phyloP scores from a whole-genome alignment of 129 eudicot genomes.

The Oenanthe sinensis region DNA sequence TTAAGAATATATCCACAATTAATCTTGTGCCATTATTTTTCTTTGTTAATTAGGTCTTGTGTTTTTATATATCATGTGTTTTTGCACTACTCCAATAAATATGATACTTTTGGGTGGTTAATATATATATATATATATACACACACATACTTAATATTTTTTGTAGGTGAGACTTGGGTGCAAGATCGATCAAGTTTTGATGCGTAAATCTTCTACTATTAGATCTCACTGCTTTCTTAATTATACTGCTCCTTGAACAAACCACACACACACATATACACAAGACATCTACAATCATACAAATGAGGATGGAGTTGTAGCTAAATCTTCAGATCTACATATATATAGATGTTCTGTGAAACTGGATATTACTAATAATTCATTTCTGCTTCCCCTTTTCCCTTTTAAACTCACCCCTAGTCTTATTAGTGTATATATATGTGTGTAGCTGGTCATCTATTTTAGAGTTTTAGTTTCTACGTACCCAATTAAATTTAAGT shows the following conservation, averaged over 20 bases:
- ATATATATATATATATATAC: neutral
- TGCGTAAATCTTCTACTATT: neutral
- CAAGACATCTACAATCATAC: neutral
- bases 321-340: neutral
- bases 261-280: neutral
- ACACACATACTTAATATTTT: neutral
- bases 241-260: neutral
- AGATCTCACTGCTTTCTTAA: neutral
- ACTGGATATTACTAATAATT: neutral
- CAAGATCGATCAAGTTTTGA: neutral
- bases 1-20: too few relatives aligned
- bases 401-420: neutral
- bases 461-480: neutral
- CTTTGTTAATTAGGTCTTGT: neutral
- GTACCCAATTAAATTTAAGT: neutral
- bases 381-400: neutral
- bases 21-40: too few relatives aligned
- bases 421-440: neutral
- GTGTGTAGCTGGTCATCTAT: neutral
- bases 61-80: neutral
- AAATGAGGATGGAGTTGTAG: neutral
- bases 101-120: neutral
- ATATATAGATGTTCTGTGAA: neutral
- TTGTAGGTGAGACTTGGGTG: neutral
- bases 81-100: neutral